Evolutionary conservation across 345 rosid genomes (phyloP), one percentile per base, ranked within the genome.

Genomic region (Anacardium occidentale): DNA sequence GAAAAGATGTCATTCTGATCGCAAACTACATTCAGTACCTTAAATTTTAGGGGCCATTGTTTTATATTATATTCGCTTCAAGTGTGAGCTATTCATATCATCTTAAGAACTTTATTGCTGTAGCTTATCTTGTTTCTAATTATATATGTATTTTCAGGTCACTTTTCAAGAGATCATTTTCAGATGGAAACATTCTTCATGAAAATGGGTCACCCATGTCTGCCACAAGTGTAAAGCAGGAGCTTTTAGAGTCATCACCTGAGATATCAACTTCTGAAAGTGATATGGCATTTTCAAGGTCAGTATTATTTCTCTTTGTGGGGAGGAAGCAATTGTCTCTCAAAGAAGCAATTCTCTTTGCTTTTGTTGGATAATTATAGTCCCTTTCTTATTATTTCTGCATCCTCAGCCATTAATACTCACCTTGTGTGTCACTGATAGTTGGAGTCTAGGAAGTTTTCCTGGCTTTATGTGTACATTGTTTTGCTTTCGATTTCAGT

Each of bases 171-270:
- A 86, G 97, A 82, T 96, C 91, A 80, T 85, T 90, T 63, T 96
- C 98, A 26, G 98, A 88, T 83, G 99, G 99, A 78, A 96, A 90
- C 81, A 83, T 93, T 69, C 88, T 91, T 71, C 90, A 32, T 26
- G 85, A 74, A 75, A 83, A 78, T 64, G 44, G 57, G 64, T 75
- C 88, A 22, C 79, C 91, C 6, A 74, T 88, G 80, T 81, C 87
- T 26, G 81, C 82, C 45, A 67, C 80, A 73, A 80, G 83, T 77
- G 78, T 50, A 61, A 81, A 84, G 70, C 81, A 60, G 40, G 85
- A 83, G 78, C 85, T 87, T 76, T 83, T 84, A 10, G 98, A 93
- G 68, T 91, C 96, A 37, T 93, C 99, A 53, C 98, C 97, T 45
- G 97, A 91, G 69, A 91, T 90, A 86, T 88, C 97, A 72, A 81